Evolutionary conservation across 495 filamentous ascomycete genomes (phyloP).

Genomic region (Ascobolus immersus): DNA sequence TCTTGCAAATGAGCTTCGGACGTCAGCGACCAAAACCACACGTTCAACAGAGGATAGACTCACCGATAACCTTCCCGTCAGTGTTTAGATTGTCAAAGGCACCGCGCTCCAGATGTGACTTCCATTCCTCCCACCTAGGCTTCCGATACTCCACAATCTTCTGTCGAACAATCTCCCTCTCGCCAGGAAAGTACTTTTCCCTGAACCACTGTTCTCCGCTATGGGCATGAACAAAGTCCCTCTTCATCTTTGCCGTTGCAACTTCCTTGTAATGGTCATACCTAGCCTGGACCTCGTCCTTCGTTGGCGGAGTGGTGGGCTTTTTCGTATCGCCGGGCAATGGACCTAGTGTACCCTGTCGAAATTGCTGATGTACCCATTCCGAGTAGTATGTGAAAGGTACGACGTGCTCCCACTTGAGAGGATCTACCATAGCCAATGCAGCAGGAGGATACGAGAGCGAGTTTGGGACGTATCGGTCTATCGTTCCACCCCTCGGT

Average conservation of each 20-base stretch:
- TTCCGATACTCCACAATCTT: conserved; percentile 51
- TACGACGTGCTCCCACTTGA: conserved; percentile 70
- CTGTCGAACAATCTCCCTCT: conserved; percentile 38
- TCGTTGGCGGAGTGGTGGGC: conserved; percentile 10
- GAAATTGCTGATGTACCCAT: conserved; percentile 33
- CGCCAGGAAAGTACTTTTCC: conserved; percentile 71
- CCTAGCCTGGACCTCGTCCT: conserved; percentile 66
- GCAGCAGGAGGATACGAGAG: conserved; percentile 16
- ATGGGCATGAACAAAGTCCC: conserved; percentile 66
- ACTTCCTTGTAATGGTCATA: conserved; percentile 92
- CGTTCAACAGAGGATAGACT: not conserved
- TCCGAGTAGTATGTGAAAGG: conserved; percentile 92
- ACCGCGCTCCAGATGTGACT: conserved; percentile 52
- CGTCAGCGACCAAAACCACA: not conserved
- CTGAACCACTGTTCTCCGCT: conserved; percentile 94
- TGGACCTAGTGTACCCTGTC: not conserved
- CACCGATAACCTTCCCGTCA: conserved; percentile 29
- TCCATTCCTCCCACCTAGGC: conserved; percentile 55
- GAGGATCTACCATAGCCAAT: conserved; percentile 46
- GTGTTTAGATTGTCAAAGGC: conserved; percentile 82
- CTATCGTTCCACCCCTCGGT: conserved; percentile 48
- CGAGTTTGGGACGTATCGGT: conserved; percentile 63
- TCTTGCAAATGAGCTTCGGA: conserved; percentile 4
- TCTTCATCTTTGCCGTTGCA: conserved; percentile 70
- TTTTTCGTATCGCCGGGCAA: conserved; percentile 6